phyloP scores from a whole-genome alignment of 768 basidiomycete genomes.

The Russula vinacea region DNA sequence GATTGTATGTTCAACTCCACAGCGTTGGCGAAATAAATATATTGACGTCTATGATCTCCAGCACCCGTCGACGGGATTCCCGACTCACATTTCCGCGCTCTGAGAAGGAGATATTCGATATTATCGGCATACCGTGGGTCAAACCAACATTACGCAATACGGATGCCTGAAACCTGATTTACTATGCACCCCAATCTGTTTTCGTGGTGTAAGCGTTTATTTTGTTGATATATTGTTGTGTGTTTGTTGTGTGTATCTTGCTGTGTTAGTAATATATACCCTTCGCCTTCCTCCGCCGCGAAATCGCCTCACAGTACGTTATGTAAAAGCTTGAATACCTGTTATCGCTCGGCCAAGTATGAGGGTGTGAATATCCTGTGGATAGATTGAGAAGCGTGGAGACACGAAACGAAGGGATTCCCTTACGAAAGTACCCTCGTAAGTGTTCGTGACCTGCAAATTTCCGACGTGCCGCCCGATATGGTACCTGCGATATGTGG shows the following conservation, averaged over 20 bases:
- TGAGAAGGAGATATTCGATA: slow-evolving; percentile 70
- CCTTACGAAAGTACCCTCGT: slow-evolving; percentile 61
- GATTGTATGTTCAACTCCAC: slow-evolving; percentile 6
- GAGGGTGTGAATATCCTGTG: slow-evolving; percentile 82
- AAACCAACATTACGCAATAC: slow-evolving; percentile 73
- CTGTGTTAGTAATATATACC: slow-evolving; percentile 12
- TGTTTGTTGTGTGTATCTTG: background rate
- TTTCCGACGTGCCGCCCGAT: slow-evolving; percentile 94
- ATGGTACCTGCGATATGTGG: slow-evolving; percentile 61
- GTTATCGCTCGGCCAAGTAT: slow-evolving; percentile 94
- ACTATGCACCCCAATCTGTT: background rate
- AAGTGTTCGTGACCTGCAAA: slow-evolving; percentile 93
- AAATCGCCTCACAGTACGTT: background rate
- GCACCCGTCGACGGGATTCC: slow-evolving; percentile 63
- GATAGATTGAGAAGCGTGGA: slow-evolving; percentile 24
- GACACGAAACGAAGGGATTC: background rate
- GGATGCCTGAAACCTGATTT: slow-evolving; percentile 48
- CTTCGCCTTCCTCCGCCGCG: background rate
- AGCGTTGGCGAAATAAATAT: background rate
- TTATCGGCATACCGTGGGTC: slow-evolving; percentile 67
- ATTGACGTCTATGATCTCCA: slow-evolving; percentile 33
- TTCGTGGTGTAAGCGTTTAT: background rate
- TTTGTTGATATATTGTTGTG: slow-evolving; percentile 11
- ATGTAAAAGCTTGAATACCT: slow-evolving; percentile 77
- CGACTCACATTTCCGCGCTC: slow-evolving; percentile 55